Evolutionary conservation across 148 eudicot species (phyloP), one percentile per base, ranked within the genome.

Genomic region (Arbutus unedo): DNA sequence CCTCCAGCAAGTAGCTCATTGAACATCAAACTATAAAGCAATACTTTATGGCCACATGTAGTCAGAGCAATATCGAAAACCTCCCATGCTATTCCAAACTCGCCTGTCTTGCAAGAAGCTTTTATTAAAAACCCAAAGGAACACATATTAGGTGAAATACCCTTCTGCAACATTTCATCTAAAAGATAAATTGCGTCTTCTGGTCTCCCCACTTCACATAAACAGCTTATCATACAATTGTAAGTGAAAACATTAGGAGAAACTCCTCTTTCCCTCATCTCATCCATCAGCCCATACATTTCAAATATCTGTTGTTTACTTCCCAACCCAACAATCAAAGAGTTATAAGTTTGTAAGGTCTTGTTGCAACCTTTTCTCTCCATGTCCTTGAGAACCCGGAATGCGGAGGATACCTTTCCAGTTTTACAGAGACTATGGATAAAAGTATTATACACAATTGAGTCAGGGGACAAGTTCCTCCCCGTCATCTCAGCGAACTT

Each of bases 311-410:
- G 97, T 74, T 89, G 88, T 82, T 89, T 94, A 43, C 68, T 87
- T 10, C 91, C 92, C 76, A 94, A 87, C 49, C 97, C 99, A 88
- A 84, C 80, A 79, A 96, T 93, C 81, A 94, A 82, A 78, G 92
- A 93, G 79, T 93, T 96, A 84, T 94, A 96, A 51, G 97, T 96
- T 83, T 88, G 91, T 82, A 96, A 85, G 86, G 83, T 94, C 91
- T 89, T 96, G 70, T 82, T 88, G 84, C 91, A 88, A 62, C 95
- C 95, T 81, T 85, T 93, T 85, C 86, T 94, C 90, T 96, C 99
- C 99, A 96, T 96, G 87, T 96, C 99, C 85, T 92, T 94, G 19
- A 96, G 93, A 90, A 93, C 99, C 73, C 92, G 93, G 81, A 96
- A 94, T 73, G 99, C 99, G 64, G 96, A 90, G 70, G 98, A 91